These are phyloP conservation scores for Theileria orientalis DNA, from an alignment of 169 alveolate genomes.

Conservation along the genomic window DNA sequence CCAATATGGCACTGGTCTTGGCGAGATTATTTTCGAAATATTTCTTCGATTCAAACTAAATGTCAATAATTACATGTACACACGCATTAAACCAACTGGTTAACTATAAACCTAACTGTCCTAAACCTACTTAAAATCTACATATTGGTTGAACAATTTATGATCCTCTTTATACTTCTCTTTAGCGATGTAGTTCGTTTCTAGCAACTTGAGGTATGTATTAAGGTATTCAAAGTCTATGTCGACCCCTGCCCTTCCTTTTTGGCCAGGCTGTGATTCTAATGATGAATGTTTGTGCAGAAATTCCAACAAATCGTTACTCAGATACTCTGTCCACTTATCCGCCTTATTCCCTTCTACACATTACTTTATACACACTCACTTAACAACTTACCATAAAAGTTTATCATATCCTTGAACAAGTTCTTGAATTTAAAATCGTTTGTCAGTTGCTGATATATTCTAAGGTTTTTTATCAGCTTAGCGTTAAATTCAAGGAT, in stretches of 20 bases:
- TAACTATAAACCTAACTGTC: not conserved
- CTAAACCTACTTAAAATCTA: conserved; percentile 13
- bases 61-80: conserved; percentile 14
- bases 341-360: not conserved
- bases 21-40: not conserved
- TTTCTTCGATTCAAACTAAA: conserved; percentile 3
- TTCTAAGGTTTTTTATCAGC: not conserved
- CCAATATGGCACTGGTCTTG: conserved; percentile 48
- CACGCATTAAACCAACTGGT: not conserved
- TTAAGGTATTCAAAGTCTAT: not conserved
- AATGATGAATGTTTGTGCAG: not conserved
- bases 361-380: not conserved
- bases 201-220: conserved; percentile 1
- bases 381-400: not conserved
- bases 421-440: not conserved
- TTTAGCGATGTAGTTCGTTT: not conserved
- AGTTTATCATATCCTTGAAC: not conserved
- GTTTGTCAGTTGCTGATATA: not conserved
- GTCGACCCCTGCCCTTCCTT: conserved; percentile 9
- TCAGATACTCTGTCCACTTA: conserved; percentile 21
- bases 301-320: not conserved
- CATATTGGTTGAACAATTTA: conserved; percentile 17
- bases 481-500: not conserved
- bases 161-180: not conserved
- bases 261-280: not conserved